phyloP scores from a whole-genome alignment of 306 rosid genomes.

The Prunus davidiana region DNA sequence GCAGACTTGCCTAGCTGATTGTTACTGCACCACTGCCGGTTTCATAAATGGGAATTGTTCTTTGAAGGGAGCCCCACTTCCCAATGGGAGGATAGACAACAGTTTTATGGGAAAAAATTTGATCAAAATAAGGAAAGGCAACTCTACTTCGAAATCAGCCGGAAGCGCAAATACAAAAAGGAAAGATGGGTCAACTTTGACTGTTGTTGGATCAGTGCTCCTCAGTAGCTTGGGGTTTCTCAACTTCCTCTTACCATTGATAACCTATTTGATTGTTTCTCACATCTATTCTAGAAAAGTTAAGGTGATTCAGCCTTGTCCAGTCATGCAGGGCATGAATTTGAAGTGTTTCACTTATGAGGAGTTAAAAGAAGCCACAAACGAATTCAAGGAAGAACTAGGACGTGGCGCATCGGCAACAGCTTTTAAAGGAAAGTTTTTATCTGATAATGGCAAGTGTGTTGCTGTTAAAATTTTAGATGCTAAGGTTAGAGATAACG shows the following conservation, averaged over 20 bases:
- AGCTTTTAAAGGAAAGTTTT: no score
- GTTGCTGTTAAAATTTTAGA: no score
- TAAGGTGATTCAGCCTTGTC: not conserved
- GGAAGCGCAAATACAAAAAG: no score
- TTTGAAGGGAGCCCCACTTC: constrained; percentile 16
- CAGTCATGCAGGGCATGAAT: not conserved
- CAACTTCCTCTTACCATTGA: not conserved
- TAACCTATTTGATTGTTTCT: not conserved
- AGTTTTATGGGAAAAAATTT: no score
- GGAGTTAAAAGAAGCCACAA: constrained; percentile 25
- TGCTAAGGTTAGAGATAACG: no score
- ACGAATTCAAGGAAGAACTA: constrained; percentile 24
- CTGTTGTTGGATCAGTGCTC: constrained; percentile 18
- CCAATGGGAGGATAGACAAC: no score
- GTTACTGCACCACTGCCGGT: constrained; percentile 17
- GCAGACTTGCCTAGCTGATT: constrained; percentile 19
- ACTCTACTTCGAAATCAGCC: not conserved
- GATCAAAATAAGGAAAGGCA: not conserved
- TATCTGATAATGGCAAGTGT: no score
- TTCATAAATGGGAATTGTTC: not conserved
- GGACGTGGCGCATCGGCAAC: constrained; percentile 7
- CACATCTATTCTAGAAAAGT: not conserved
- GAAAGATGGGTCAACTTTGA: not conserved
- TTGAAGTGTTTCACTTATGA: constrained; percentile 14
- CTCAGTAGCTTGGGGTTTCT: constrained; percentile 19